Conservation (phyloP, 2,329 filamentous ascomycete genomes). For the Calonectria leucothoes region DNA sequence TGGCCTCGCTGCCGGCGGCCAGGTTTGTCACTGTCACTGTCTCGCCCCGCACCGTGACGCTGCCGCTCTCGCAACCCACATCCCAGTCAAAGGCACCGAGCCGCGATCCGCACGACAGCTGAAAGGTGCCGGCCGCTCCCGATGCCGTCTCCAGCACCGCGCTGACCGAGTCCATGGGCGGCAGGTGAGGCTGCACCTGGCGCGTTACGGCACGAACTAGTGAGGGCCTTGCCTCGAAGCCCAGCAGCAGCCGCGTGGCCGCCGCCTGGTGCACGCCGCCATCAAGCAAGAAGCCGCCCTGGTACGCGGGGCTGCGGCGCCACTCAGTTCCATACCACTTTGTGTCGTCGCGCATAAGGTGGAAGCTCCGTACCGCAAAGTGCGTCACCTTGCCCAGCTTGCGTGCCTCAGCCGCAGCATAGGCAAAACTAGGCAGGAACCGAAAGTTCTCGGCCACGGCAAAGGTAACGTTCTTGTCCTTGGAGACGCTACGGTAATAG, state of each 20-base stretch:
- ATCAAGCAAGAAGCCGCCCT: constrained; percentile 82
- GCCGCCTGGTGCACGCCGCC: constrained; percentile 80
- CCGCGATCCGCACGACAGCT: constrained; percentile 68
- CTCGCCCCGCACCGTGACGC: constrained; percentile 61
- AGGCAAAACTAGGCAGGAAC: constrained; percentile 67
- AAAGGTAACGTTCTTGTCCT: constrained; percentile 54
- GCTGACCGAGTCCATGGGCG: constrained; percentile 75
- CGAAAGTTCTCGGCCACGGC: constrained; percentile 80
- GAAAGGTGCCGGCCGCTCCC: constrained; percentile 67
- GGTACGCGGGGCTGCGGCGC: constrained; percentile 77
- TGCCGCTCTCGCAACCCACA: constrained; percentile 68
- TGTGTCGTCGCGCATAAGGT: constrained; percentile 49
- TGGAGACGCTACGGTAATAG: constrained; percentile 44
- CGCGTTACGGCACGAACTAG: constrained; percentile 66
- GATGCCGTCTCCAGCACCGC: constrained; percentile 65
- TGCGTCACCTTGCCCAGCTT: constrained; percentile 50
- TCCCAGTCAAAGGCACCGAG: constrained; percentile 65
- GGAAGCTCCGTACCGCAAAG: constrained; percentile 58
- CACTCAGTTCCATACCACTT: constrained; percentile 66
- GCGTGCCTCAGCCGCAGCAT: constrained; percentile 58
- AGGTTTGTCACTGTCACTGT: constrained; percentile 52
- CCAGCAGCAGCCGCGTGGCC: constrained; percentile 69
- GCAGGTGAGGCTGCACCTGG: constrained; percentile 66
- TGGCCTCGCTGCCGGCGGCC: constrained; percentile 46
- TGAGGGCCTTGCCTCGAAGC: constrained; percentile 54